Evolutionary conservation across 208 protist species (phyloP), one percentile per base, ranked within the genome.

Genomic region (Hexamita inflata): DNA sequence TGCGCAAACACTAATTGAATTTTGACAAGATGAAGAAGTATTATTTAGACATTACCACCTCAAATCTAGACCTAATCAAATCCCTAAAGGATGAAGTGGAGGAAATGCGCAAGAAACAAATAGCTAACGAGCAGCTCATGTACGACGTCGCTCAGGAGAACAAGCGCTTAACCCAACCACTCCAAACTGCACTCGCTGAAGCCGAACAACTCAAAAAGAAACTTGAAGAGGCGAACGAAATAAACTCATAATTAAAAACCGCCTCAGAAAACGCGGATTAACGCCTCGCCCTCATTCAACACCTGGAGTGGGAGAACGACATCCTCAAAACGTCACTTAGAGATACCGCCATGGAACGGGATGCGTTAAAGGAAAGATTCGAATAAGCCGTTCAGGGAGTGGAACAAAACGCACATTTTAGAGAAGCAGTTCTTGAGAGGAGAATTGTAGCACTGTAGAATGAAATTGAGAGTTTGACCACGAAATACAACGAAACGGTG

Each of bases 11-110:
- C 82, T 89, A 94, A 80, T 81, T 83, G 41, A 90, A 93, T 32
- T 96, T 96, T 81, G 79, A 78, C 40, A 91, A 95, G 79, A 95
- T 95, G 86, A 97, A 96, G 83, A 81, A 82, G 2, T 97, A 95
- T 88, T 97, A 97, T 86, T 94, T 93, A 77, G 89, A 92, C 78
- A 95, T 96, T 78, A 97, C 93, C 0, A 90, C 87, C 61, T 95
- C 94, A 83, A 96, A 96, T 83, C 75, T 97, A 24, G 92, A 94
- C 57, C 91, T 97, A 35, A 97, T 97, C 79, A 88, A 92, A 68
- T 93, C 89, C 0, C 84, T 96, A 9, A 96, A 96, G 84, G 90
- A 91, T 45, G 88, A 93, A 78, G 90, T 93, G 66, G 90, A 84
- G 64, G 86, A 89, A 28, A 93, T 94, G 92, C 91, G 91, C 79